Conservation (phyloP, 257 asterid species). For the Fraxinus quadrangulata region DNA sequence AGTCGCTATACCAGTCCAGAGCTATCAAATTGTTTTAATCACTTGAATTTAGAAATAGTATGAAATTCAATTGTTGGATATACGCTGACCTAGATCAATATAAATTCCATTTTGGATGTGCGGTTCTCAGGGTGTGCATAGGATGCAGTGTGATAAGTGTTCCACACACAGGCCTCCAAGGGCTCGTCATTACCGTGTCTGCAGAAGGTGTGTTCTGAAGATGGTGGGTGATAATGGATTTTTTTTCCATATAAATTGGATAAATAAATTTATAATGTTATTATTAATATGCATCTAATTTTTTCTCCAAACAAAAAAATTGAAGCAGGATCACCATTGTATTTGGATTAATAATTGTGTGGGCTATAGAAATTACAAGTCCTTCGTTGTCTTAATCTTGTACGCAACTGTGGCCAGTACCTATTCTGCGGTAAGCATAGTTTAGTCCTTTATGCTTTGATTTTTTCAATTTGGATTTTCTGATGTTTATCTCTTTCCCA, state of each 20-base stretch:
- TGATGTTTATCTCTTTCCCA: slow-evolving; percentile 7
- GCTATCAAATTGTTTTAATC: slow-evolving; percentile 1
- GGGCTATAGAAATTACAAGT: slow-evolving; percentile 79
- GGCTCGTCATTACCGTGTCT: slow-evolving; percentile 94
- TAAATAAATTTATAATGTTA: slow-evolving; percentile 1
- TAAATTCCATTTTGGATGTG: slow-evolving; percentile 19
- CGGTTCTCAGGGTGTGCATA: slow-evolving; percentile 41
- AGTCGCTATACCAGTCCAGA: neutral
- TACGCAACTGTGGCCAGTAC: slow-evolving; percentile 65
- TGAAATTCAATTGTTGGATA: slow-evolving; percentile 12
- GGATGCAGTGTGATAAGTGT: slow-evolving; percentile 71
- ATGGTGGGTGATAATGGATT: slow-evolving; percentile 66
- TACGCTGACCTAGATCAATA: slow-evolving; percentile 14
- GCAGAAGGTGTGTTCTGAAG: slow-evolving; percentile 86
- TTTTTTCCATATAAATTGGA: slow-evolving; percentile 2
- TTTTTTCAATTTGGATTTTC: slow-evolving; percentile 12
- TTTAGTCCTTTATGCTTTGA: slow-evolving; percentile 7
- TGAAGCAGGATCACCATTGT: slow-evolving; percentile 90
- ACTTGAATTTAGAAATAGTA: neutral
- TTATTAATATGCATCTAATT: neutral
- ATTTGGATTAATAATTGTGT: slow-evolving; percentile 91
- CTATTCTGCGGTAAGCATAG: slow-evolving; percentile 63
- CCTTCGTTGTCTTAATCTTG: slow-evolving; percentile 63
- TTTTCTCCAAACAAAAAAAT: slow-evolving; percentile 6
- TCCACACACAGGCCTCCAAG: slow-evolving; percentile 78